Evolutionary conservation across 805 yeast species (phyloP).

Genomic region (Wickerhamiella kazuoi): DNA sequence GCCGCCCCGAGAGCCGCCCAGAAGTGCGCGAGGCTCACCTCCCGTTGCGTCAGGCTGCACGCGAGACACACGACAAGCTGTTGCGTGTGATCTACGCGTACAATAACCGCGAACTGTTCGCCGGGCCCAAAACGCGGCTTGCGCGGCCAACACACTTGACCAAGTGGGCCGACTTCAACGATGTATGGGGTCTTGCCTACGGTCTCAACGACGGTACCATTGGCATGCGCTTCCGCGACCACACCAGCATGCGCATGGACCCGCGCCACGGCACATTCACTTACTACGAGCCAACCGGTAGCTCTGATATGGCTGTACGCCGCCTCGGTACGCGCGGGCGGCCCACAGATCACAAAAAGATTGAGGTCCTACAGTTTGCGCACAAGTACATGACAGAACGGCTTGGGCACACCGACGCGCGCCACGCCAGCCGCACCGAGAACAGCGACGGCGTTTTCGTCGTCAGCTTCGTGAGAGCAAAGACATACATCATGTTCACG

Average conservation of each 20-base stretch:
- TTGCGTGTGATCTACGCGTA: background rate
- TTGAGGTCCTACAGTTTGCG: slow-evolving; percentile 75
- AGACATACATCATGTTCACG: slow-evolving; percentile 77
- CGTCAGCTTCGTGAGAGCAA: slow-evolving; percentile 65
- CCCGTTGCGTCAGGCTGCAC: background rate
- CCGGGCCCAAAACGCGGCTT: background rate
- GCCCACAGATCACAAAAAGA: slow-evolving; percentile 34
- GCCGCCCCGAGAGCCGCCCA: too few species aligned
- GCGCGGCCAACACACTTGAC: slow-evolving; percentile 49
- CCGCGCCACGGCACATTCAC: slow-evolving; percentile 33
- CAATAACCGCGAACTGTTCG: background rate
- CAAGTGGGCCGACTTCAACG: slow-evolving; percentile 96
- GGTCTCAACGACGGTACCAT: slow-evolving; percentile 78
- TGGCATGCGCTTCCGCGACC: slow-evolving; percentile 79
- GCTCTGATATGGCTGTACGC: slow-evolving; percentile 3
- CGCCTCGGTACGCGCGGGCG: slow-evolving; percentile 29
- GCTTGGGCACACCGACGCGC: slow-evolving; percentile 60
- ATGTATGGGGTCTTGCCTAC: slow-evolving; percentile 88
- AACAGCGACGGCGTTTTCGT: slow-evolving; percentile 32
- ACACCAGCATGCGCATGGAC: slow-evolving; percentile 57
- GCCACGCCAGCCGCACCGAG: slow-evolving; percentile 26
- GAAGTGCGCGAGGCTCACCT: background rate
- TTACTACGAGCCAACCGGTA: slow-evolving; percentile 41
- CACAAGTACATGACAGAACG: slow-evolving; percentile 85
- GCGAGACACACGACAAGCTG: background rate